Percentiles rank a stretch among this genome's conserved stretches.
Evolutionary conservation across 768 basidiomycete species (phyloP).

Genomic region (Suillus paluster): DNA sequence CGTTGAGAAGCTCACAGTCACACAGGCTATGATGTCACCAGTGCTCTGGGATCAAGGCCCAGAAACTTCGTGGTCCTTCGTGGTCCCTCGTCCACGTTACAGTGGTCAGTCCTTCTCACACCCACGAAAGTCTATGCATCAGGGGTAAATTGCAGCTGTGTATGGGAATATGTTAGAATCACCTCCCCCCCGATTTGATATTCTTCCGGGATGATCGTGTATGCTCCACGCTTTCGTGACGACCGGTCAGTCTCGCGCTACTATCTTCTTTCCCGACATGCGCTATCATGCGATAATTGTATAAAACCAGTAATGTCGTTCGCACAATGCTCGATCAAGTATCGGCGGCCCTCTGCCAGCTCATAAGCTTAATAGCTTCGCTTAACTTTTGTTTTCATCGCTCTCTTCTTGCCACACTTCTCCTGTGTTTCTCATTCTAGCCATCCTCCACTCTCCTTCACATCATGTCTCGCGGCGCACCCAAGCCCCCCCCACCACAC

Average conservation of each 20-base stretch:
- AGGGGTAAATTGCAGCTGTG: constrained; percentile 4
- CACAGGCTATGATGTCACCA: neutral
- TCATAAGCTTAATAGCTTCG: constrained; percentile 10
- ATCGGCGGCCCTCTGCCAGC: constrained; percentile 16
- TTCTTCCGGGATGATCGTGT: constrained; percentile 4
- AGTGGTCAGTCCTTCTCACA: neutral
- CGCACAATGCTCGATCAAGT: constrained; percentile 15
- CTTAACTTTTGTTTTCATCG: constrained; percentile 2
- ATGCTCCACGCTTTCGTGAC: constrained; percentile 13
- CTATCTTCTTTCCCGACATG: constrained; percentile 11
- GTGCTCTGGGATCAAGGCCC: constrained; percentile 1
- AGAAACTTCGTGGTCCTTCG: neutral
- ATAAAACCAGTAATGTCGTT: constrained; percentile 10
- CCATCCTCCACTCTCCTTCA: constrained; percentile 11
- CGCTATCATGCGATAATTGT: constrained; percentile 10
- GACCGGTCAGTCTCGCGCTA: constrained; percentile 11
- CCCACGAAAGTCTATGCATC: constrained; percentile 10
- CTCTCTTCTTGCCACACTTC: constrained; percentile 7
- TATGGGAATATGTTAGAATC: constrained; percentile 17
- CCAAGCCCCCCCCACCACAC: constrained; percentile 41
- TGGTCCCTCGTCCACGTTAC: neutral
- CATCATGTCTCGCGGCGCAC: constrained; percentile 22
- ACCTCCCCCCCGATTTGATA: constrained; percentile 12
- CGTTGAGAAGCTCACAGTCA: neutral
- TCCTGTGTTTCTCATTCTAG: neutral